Conservation (phyloP, 1,284 basidiomycete species). For the Malassezia caprae region DNA sequence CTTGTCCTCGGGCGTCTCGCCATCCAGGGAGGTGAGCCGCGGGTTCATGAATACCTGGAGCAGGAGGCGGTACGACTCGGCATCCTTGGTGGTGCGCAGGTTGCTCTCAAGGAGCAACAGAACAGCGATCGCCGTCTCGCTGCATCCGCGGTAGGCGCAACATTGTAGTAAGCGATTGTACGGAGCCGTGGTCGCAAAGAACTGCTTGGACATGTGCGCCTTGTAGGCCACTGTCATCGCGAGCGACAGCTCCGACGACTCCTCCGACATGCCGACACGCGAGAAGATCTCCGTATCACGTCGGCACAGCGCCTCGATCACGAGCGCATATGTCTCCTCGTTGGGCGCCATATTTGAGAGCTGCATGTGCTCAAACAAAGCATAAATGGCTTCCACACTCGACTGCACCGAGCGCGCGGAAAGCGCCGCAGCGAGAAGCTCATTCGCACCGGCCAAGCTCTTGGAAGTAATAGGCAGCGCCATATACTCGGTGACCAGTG, state of each 20-base stretch:
- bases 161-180: conserved; percentile 60
- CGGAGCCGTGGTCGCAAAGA: conserved; percentile 49
- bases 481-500: background rate
- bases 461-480: background rate
- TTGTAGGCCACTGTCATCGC: conserved; percentile 54
- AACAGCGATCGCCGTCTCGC: conserved; percentile 60
- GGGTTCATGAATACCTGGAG: conserved; percentile 50
- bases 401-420: background rate
- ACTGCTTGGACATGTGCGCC: conserved; percentile 21
- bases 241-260: conserved; percentile 50
- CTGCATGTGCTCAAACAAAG: conserved; percentile 20
- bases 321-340: conserved; percentile 25
- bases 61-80: conserved; percentile 56
- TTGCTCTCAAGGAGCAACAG: conserved; percentile 60
- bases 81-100: conserved; percentile 49
- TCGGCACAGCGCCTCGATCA: conserved; percentile 62
- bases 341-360: conserved; percentile 16
- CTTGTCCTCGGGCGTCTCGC: conserved; percentile 52
- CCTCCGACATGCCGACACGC: conserved; percentile 41
- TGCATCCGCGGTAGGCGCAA: conserved; percentile 57
- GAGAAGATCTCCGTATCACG: conserved; percentile 63
- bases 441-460: conserved; percentile 1
- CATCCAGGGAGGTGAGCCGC: conserved; percentile 1
- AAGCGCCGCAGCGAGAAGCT: background rate
- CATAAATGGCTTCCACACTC: background rate